These are phyloP conservation scores for Asclepias syriaca DNA, from an alignment of 257 asterid species.

Conservation along the genomic window DNA sequence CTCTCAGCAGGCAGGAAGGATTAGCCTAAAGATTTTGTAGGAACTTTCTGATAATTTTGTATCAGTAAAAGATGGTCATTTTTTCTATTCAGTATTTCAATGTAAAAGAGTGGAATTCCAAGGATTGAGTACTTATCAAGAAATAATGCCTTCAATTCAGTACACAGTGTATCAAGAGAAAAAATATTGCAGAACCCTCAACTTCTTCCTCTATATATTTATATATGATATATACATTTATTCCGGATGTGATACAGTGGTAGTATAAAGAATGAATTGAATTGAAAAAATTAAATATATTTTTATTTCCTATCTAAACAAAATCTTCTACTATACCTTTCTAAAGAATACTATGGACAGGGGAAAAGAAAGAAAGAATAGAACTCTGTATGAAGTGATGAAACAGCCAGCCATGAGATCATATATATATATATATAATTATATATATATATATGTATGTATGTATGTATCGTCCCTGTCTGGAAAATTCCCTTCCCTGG, in stretches of 20 bases:
- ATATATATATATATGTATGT: no score
- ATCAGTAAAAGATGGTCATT: neutral
- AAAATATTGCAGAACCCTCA: neutral
- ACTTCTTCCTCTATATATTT: neutral
- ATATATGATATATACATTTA: constrained; percentile 14
- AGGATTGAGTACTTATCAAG: neutral
- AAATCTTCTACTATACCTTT: neutral
- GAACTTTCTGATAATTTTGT: neutral
- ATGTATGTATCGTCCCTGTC: neutral
- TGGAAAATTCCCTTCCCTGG: neutral
- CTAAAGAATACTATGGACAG: constrained; percentile 6
- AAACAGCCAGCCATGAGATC: neutral
- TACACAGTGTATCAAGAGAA: neutral
- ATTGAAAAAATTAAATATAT: constrained; percentile 3
- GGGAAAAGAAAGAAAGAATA: neutral
- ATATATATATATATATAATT: no score
- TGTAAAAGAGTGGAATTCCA: neutral
- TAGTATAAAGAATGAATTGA: constrained; percentile 24
- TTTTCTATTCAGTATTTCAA: neutral
- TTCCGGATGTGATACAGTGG: neutral
- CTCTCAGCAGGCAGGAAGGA: neutral
- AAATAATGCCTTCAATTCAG: neutral
- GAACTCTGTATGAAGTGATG: neutral
- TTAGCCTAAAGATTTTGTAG: neutral
- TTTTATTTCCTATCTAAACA: neutral